Percentiles rank a stretch among this genome's conserved stretches.
These are phyloP conservation scores for Cystofilobasidium macerans DNA, from an alignment of 768 basidiomycete genomes.

Conservation along the genomic window DNA sequence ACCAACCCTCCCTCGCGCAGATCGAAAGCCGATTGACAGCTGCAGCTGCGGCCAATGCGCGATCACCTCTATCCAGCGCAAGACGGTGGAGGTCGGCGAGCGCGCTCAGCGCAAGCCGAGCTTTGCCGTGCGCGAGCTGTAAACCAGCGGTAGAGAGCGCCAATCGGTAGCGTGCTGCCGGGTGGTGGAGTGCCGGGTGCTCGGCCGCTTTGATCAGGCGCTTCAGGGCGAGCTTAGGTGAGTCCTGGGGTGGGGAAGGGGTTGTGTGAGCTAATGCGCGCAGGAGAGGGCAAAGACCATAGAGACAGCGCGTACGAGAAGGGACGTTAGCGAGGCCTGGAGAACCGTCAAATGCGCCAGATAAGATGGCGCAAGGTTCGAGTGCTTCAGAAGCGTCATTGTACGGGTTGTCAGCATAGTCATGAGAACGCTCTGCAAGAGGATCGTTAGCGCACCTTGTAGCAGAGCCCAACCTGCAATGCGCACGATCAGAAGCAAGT, in stretches of 20 bases:
- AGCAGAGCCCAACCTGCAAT: slow-evolving; percentile 11
- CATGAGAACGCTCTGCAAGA: neutral
- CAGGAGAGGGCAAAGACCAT: neutral
- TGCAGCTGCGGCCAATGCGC: neutral
- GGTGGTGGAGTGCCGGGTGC: neutral
- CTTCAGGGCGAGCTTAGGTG: slow-evolving; percentile 19
- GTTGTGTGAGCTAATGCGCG: neutral
- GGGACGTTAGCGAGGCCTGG: slow-evolving; percentile 2
- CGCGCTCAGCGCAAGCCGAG: neutral
- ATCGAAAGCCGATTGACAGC: neutral
- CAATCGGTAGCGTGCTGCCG: neutral
- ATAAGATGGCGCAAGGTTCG: slow-evolving; percentile 2
- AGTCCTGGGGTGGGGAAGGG: neutral
- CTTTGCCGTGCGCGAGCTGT: slow-evolving; percentile 7
- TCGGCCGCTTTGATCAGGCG: neutral
- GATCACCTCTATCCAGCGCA: neutral
- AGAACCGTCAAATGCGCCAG: slow-evolving; percentile 2
- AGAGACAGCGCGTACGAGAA: neutral
- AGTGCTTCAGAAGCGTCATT: neutral
- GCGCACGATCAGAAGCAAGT: neutral
- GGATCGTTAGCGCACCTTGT: neutral
- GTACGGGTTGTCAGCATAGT: neutral
- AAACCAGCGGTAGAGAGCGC: neutral
- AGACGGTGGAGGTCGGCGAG: neutral
- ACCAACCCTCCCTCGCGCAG: slow-evolving; percentile 4